phyloP scores from a whole-genome alignment of 305 asterid genomes.

The Solanum hybrid region DNA sequence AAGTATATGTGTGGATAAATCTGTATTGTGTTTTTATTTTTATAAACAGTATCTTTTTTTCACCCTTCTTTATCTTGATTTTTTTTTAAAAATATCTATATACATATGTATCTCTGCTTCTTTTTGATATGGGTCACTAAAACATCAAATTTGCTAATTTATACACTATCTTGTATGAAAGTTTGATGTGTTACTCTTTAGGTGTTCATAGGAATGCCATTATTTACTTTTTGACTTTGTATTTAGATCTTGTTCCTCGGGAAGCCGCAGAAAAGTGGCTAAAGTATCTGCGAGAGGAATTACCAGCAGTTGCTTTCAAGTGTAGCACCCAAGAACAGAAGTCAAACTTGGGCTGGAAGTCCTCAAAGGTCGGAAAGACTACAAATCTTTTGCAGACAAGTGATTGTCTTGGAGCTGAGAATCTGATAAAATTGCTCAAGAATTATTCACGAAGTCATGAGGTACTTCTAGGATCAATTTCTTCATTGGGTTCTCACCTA shows the following conservation, averaged over 20 bases:
- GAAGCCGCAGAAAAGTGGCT: conserved; percentile 96
- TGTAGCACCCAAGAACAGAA: conserved; percentile 96
- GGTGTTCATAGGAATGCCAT: neutral
- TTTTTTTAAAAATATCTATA: neutral
- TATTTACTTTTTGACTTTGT: neutral
- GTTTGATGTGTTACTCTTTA: neutral
- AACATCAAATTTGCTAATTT: neutral
- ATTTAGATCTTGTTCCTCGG: conserved; percentile 85
- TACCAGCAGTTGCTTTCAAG: conserved; percentile 51
- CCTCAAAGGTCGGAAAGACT: conserved; percentile 40
- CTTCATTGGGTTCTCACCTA: neutral
- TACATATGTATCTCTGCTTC: neutral
- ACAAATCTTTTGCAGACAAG: conserved; percentile 49
- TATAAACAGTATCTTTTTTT: neutral
- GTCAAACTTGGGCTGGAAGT: conserved; percentile 93
- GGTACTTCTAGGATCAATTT: conserved; percentile 24
- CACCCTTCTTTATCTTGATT: neutral
- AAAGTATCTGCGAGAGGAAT: conserved; percentile 84
- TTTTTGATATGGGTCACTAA: neutral
- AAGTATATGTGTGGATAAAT: neutral
- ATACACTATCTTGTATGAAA: neutral
- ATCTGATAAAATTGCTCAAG: conserved; percentile 58
- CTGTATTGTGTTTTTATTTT: neutral
- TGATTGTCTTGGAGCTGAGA: conserved; percentile 79
- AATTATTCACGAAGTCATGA: conserved; percentile 87